Percentiles rank a stretch among this genome's conserved stretches.
Conservation (phyloP, 140 eudicot species). For the Cichorium intybus region DNA sequence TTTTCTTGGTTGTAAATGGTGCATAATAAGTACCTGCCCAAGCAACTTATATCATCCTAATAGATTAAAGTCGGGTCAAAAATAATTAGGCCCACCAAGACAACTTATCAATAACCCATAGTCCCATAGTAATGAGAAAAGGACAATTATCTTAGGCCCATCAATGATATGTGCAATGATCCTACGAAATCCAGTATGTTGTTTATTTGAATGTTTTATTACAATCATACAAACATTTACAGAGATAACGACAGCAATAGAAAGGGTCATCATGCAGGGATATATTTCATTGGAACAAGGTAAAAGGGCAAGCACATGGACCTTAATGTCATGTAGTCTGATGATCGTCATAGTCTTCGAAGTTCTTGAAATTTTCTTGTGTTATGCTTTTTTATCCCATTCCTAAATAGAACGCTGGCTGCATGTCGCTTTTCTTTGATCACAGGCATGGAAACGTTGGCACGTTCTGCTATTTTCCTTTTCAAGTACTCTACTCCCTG, state of each 20-base stretch:
- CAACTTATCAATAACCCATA: slow-evolving; percentile 15
- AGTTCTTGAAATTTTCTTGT: slow-evolving; percentile 47
- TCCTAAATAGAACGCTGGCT: slow-evolving; percentile 62
- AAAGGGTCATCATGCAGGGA: slow-evolving; percentile 3
- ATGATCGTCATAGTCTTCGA: slow-evolving; percentile 31
- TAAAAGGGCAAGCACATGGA: slow-evolving; percentile 29
- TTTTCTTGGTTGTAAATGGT: slow-evolving; percentile 12
- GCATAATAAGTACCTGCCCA: neutral
- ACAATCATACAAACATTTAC: slow-evolving; percentile 5
- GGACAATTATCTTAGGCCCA: slow-evolving; percentile 5
- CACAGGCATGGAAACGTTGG: slow-evolving; percentile 15
- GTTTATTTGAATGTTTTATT: slow-evolving; percentile 7
- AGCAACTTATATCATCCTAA: neutral
- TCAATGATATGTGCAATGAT: slow-evolving; percentile 6
- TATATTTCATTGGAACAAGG: neutral
- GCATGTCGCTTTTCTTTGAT: slow-evolving; percentile 29
- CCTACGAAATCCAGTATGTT: neutral
- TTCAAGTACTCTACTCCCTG: slow-evolving; percentile 66
- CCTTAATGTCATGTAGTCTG: slow-evolving; percentile 27
- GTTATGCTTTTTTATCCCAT: slow-evolving; percentile 72
- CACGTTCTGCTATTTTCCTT: slow-evolving; percentile 37
- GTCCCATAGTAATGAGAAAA: slow-evolving; percentile 5
- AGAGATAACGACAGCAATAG: slow-evolving; percentile 13
- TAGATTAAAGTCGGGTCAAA: slow-evolving; percentile 16
- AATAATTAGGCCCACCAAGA: slow-evolving; percentile 22